Base-by-base conservation (phyloP, 768 basidiomycete genomes). In the Coprinellus aureogranulatus region DNA sequence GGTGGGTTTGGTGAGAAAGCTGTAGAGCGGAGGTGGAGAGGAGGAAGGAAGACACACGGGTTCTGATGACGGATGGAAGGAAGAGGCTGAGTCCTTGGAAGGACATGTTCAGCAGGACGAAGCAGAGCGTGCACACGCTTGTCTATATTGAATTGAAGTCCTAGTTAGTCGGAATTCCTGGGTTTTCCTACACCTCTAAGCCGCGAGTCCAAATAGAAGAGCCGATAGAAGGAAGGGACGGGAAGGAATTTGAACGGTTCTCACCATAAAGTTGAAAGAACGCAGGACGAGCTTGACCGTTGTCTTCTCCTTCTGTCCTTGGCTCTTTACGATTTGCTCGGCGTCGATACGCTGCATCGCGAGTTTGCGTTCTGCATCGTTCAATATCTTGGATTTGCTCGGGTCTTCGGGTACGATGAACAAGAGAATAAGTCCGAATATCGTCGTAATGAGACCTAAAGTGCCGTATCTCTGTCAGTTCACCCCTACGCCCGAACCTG, bases 41-140 rank as follows among this genome's bases (percentile, higher is more conserved):
- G 26, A 47, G 37, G 34, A 14, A n/a, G n/a, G 46, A n/a, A 27
- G 11, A 69, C 75, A 59, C 48, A 77, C 75, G 70, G 10, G 69
- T 70, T 4, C 70, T 65, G 37, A 78, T 63, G 26, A 78, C 74
- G 12, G 76, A 75, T 3, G 77, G 77, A 61, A 75, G 64, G 64
- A 75, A 75, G 2, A 75, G 62, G 44, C 66, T 68, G 0, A 72
- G 59, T 12, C 72, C 72, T 59, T 73, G 72, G 61, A 73, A 72
- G 1, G 71, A 72, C n/a, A 72, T 70, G 52, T 72, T 72, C 51
- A 68, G 59, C 54, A 72, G 54, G 11, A 68, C 45, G 44, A 64
- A 72, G 44, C 66, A 62, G 2, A 74, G n/a, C 0, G 70, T 60
- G 56, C 68, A 71, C 0, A 73, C 55, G 2, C 63, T 53, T 2